Evolutionary conservation across 495 filamentous ascomycete genomes (phyloP), one percentile per base, ranked within the genome.

Genomic region (Xeromyces bisporus): DNA sequence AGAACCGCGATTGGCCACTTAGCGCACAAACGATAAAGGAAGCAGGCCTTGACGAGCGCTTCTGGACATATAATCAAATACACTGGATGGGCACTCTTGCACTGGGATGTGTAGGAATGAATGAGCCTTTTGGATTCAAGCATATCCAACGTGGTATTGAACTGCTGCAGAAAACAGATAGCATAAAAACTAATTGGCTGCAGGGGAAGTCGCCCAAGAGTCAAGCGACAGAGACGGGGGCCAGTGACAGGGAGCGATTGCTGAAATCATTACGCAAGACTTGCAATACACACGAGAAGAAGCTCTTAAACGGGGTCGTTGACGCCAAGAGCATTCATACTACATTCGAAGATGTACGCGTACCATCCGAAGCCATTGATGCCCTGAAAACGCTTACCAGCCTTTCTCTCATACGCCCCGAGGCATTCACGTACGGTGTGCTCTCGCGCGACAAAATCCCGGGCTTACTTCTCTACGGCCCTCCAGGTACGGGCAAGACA

Each of bases 401-500:
- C 1, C 63, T 97, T 6, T 92, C 85, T 0, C 66, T 97, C 0
- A 63, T 79, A 15, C 76, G 91, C 1, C 89, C 89, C 0, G 89
- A 97, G 25, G 89, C 91, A 16, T 97, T 97, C 52, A 75, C 75
- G 10, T 97, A 97, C 47, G 89, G 89, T 53, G 85, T 97, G 4
- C 67, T 97, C 20, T 79, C 86, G 1, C 86, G 74, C 0, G 85
- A 94, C 37, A 77, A 80, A 40, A 91, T 97, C 33, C 77, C 83
- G 0, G 89, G 89, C 12, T 68, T 87, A 15, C 66, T 97, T 0
- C 65, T 97, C 2, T 97, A 97, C 46, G 89, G 89, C 0, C 91
- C 89, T 5, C 91, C 89, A 0, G 89, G 89, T 2, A 97, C 89
- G 0, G 89, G 89, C 35, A 97, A 97, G 46, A 97, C 89, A 1